phyloP scores from a whole-genome alignment of 192 early-diverging fungal species.

The Backusella australiensis region DNA sequence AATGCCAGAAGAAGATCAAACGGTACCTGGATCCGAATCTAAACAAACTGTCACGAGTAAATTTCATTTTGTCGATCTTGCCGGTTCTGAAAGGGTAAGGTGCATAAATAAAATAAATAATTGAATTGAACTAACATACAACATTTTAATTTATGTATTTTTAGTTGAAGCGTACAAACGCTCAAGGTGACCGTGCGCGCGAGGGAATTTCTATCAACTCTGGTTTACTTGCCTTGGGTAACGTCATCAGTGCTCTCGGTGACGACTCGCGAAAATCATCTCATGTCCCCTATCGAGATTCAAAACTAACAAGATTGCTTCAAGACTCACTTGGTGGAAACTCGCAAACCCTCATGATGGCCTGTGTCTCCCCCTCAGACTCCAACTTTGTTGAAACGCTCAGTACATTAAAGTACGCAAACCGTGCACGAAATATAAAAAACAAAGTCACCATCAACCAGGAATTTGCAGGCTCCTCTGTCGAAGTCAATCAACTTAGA shows the following conservation, averaged over 20 bases:
- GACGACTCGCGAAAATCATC: conserved; percentile 57
- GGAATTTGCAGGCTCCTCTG: conserved; percentile 41
- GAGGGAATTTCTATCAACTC: conserved; percentile 98
- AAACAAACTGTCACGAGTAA: conserved; percentile 52
- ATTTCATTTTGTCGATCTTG: conserved; percentile 99
- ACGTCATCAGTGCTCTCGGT: conserved; percentile 94
- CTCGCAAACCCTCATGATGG: conserved; percentile 91
- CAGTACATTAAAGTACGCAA: conserved; percentile 95
- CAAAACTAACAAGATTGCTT: conserved; percentile 93
- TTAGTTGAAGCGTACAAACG: conserved; percentile 84
- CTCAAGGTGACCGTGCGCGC: conserved; percentile 86
- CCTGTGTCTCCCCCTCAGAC: conserved; percentile 88
- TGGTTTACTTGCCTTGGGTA: conserved; percentile 92
- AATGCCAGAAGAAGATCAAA: conserved; percentile 37
- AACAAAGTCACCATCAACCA: conserved; percentile 68
- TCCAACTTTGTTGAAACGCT: conserved; percentile 84
- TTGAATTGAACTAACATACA: background rate
- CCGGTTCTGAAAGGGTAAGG: conserved; percentile 84
- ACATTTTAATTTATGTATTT: background rate
- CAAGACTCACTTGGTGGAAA: conserved; percentile 97
- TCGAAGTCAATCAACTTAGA: conserved; percentile 51
- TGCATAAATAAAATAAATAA: background rate
- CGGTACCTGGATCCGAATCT: background rate
- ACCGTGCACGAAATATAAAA: conserved; percentile 93
- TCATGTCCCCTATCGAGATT: conserved; percentile 96